Evolutionary conservation across 352 stramenopile species (phyloP), one percentile per base, ranked within the genome.

Genomic region (Thraustotheca clavata): DNA sequence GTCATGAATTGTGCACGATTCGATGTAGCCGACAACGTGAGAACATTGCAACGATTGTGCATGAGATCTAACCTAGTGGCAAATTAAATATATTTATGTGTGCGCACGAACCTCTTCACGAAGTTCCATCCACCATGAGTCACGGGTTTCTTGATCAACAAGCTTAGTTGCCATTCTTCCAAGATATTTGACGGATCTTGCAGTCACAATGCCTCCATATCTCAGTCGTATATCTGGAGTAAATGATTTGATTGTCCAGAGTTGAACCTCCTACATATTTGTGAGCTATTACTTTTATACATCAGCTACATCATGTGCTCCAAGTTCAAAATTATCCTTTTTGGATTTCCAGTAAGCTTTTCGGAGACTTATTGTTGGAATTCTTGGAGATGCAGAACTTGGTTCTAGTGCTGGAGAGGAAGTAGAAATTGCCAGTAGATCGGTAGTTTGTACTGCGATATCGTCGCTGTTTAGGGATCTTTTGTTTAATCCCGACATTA

Each of bases 51-150:
- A 76, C 26, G 93, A 97, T 61, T 94, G 85, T 1, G 96, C 96
- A 75, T 99, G 95, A 27, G 93, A 93, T 68, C 93, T 79, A 43
- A 99, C 97, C 82, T 93, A 47, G 6, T 20, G 36, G n/a, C 26
- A 3, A 7, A 36, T 16, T 11, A 62, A 34, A 1, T n/a, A 60
- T 5, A 36, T 8, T n/a, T 26, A 18, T 8, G 20, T 4, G 4
- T 14, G 8, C 39, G 47, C n/a, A 55, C 7, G 3, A 46, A 91
- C 84, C 75, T 99, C 96, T 78, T 98, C 95, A 31, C 96, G 81
- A 5, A 99, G 78, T 68, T 98, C 95, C 22, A 90, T 84, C 96
- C 96, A 99, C 96, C 96, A 99, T 16, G 90, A 96, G 69, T 99
- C 96, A 62, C 96, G 75, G 0, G 95, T 98, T 67, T 99, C 96